A percentile compares a stretch with the other conserved stretches of the same genome.
Evolutionary conservation across 202 grass and related monocot species (phyloP).

Genomic region (Bolboschoenoplectus hybrid): DNA sequence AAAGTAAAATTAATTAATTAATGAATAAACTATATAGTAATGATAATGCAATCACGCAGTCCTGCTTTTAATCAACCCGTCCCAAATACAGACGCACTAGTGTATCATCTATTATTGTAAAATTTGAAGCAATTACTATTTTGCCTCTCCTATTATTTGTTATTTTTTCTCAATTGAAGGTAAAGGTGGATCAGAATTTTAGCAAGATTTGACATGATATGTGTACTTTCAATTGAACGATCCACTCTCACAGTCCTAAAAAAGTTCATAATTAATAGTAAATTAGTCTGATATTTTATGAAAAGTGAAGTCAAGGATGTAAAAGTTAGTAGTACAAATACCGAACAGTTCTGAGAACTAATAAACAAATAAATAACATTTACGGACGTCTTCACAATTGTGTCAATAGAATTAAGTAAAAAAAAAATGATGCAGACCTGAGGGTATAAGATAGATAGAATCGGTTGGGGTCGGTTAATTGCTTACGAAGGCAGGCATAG

Average conservation of each 20-base stretch:
- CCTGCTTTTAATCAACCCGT: too few relatives aligned
- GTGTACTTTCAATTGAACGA: neutral
- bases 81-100: neutral
- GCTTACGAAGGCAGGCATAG: constrained; percentile 20
- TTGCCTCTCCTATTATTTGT: too few relatives aligned
- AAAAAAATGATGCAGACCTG: neutral
- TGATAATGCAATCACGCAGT: too few relatives aligned
- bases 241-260: neutral
- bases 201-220: neutral
- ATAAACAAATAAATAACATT: neutral
- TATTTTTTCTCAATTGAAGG: neutral
- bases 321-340: neutral
- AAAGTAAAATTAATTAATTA: neutral
- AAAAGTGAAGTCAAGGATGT: too few relatives aligned
- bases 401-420: neutral
- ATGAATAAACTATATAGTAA: neutral
- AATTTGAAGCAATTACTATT: too few relatives aligned
- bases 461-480: constrained; percentile 25
- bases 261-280: neutral
- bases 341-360: neutral
- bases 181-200: neutral
- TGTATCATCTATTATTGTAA: too few relatives aligned
- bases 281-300: neutral
- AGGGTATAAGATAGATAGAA: neutral
- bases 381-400: neutral